Evolutionary conservation across 2,329 filamentous ascomycete species (phyloP).

Genomic region (Exophiala viscosa): DNA sequence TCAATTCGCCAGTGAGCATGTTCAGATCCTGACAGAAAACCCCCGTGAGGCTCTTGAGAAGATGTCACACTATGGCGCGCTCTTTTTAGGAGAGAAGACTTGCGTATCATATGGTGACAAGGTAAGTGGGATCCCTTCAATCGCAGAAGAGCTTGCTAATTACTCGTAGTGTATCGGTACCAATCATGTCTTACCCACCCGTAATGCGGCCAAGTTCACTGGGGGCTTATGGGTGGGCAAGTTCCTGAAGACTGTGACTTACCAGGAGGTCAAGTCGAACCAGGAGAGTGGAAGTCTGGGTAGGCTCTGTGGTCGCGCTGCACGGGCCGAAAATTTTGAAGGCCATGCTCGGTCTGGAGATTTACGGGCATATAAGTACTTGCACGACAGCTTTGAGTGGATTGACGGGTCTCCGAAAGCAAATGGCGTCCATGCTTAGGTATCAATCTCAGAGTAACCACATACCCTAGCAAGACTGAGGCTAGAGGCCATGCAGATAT

Average conservation of each 20-base stretch:
- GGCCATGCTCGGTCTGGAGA: conserved; percentile 53
- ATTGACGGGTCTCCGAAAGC: too few relatives aligned
- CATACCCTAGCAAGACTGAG: too few relatives aligned
- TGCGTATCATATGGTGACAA: conserved; percentile 55
- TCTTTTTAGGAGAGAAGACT: conserved; percentile 52
- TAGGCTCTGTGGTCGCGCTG: conserved; percentile 48
- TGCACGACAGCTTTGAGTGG: too few relatives aligned
- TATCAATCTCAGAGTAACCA: too few relatives aligned
- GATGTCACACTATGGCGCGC: conserved; percentile 50
- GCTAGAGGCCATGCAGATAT: too few relatives aligned
- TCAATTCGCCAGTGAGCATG: conserved; percentile 50
- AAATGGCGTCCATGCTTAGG: too few relatives aligned
- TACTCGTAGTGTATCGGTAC: conserved; percentile 48
- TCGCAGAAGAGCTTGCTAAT: too few relatives aligned
- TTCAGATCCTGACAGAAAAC: conserved; percentile 48
- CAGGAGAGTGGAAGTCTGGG: conserved; percentile 49
- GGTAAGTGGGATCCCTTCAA: conserved; percentile 29
- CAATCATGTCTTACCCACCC: conserved; percentile 53
- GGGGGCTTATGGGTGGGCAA: conserved; percentile 56
- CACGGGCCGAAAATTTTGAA: conserved; percentile 52
- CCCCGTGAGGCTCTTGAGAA: conserved; percentile 49
- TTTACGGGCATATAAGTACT: conserved; percentile 35
- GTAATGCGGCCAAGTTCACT: conserved; percentile 47
- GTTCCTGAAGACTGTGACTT: conserved; percentile 51
- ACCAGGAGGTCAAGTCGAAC: conserved; percentile 47